phyloP scores from a whole-genome alignment of 2,329 filamentous ascomycete species.

The Lojkania enalia region DNA sequence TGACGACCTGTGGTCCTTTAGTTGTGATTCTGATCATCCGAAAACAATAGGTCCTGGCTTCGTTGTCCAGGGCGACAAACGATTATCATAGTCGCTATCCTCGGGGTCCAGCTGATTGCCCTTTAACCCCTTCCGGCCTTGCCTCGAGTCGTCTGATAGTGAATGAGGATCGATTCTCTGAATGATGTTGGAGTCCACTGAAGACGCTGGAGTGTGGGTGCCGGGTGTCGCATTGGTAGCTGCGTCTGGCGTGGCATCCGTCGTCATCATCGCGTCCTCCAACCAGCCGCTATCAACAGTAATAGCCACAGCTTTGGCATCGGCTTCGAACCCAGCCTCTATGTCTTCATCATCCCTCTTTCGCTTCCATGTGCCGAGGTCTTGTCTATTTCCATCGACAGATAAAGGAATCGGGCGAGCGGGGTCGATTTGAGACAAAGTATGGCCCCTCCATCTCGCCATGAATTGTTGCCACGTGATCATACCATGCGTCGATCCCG shows the following conservation, averaged over 20 bases:
- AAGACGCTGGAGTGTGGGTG: conserved; percentile 3
- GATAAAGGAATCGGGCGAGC: conserved; percentile 4
- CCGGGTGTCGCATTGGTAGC: conserved; percentile 1
- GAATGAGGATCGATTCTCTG: conserved; percentile 3
- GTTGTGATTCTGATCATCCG: conserved; percentile 2
- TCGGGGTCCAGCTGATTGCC: conserved; percentile 1
- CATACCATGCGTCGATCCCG: conserved; percentile 3
- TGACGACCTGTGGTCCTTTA: conserved; percentile 2
- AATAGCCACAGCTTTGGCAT: conserved; percentile 1
- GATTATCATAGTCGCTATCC: conserved; percentile 3
- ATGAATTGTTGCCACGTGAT: conserved; percentile 5
- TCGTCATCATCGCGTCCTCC: conserved; percentile 3
- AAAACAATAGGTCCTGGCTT: conserved; percentile 3
- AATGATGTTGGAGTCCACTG: conserved; percentile 3
- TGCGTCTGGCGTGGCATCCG: conserved; percentile 1
- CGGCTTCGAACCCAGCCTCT: conserved; percentile 1
- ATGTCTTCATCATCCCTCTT: conserved; percentile 6
- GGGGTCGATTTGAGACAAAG: conserved; percentile 5
- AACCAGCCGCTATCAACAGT: conserved; percentile 5
- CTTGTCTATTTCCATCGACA: conserved; percentile 3
- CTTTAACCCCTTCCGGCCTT: conserved; percentile 3
- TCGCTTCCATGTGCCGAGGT: conserved; percentile 1
- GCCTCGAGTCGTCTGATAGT: conserved; percentile 2
- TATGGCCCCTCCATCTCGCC: no score
- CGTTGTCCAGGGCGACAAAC: conserved; percentile 2